These are phyloP conservation scores for Cladophialophora chaetospira DNA, from an alignment of 2,329 filamentous ascomycete genomes.

Conservation along the genomic window DNA sequence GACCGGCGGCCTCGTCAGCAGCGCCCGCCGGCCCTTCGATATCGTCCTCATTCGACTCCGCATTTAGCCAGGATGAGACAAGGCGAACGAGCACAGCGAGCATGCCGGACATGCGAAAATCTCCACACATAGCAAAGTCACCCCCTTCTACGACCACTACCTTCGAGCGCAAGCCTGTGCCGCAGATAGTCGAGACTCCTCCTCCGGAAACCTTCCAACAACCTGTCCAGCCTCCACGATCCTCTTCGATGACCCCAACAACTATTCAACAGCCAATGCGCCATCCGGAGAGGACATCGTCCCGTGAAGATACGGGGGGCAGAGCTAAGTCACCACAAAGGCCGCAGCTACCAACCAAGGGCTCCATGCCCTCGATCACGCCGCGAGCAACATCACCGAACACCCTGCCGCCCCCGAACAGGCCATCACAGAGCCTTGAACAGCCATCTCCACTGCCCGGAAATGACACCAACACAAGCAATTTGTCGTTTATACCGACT, in stretches of 20 bases:
- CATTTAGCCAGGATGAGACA: constrained; percentile 34
- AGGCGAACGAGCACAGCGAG: constrained; percentile 39
- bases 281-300: constrained; percentile 56
- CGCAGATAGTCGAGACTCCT: constrained; percentile 52
- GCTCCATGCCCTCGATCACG: constrained; percentile 19
- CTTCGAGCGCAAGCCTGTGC: constrained; percentile 51
- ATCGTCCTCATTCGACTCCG: constrained; percentile 36
- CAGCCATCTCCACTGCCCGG: constrained; percentile 73
- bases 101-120: constrained; percentile 46
- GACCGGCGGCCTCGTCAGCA: constrained; percentile 26
- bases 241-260: constrained; percentile 33
- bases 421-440: constrained; percentile 57
- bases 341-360: constrained; percentile 40
- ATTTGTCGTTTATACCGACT: constrained; percentile 77
- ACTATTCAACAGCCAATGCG: constrained; percentile 36
- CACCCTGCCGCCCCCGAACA: constrained; percentile 38
- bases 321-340: constrained; percentile 46
- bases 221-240: constrained; percentile 16
- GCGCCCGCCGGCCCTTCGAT: constrained; percentile 7
- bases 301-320: constrained; percentile 43
- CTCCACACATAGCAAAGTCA: constrained; percentile 59
- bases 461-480: constrained; percentile 71
- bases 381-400: constrained; percentile 32
- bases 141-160: constrained; percentile 59
- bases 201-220: constrained; percentile 26